phyloP scores from a whole-genome alignment of 2,329 filamentous ascomycete genomes.

The Hypoxylon sp. region DNA sequence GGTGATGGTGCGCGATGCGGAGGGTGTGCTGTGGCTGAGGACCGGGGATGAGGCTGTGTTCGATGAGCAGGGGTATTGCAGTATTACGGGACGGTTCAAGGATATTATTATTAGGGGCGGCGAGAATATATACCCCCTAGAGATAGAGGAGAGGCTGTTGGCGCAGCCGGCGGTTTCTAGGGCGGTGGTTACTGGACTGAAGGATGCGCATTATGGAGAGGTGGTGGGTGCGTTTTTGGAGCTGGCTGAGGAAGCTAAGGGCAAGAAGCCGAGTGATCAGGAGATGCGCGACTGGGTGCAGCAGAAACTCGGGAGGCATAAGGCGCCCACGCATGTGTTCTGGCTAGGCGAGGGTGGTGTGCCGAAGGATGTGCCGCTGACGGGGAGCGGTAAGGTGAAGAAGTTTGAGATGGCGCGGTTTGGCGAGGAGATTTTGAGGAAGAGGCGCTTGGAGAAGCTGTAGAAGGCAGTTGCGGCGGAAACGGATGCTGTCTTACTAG shows the following conservation, averaged over 20 bases:
- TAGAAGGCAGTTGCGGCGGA: slow-evolving; percentile 46
- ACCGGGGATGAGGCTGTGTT: slow-evolving; percentile 80
- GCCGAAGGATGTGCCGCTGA: slow-evolving; percentile 71
- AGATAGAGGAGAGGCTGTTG: slow-evolving; percentile 81
- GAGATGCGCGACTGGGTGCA: slow-evolving; percentile 75
- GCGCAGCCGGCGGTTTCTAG: slow-evolving; percentile 72
- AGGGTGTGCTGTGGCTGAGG: slow-evolving; percentile 72
- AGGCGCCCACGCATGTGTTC: slow-evolving; percentile 81
- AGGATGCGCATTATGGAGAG: slow-evolving; percentile 80
- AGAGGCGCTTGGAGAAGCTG: slow-evolving; percentile 63
- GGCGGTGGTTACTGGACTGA: slow-evolving; percentile 79
- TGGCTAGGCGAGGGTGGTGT: slow-evolving; percentile 77
- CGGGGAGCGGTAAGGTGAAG: slow-evolving; percentile 80
- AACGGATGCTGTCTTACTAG: too few relatives aligned
- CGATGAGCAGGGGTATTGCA: slow-evolving; percentile 78
- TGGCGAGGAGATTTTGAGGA: slow-evolving; percentile 68
- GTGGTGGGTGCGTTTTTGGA: slow-evolving; percentile 77
- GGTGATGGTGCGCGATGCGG: slow-evolving; percentile 67
- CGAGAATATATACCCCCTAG: slow-evolving; percentile 81
- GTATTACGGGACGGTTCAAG: slow-evolving; percentile 82
- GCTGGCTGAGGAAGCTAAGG: slow-evolving; percentile 53
- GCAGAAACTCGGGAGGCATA: slow-evolving; percentile 73
- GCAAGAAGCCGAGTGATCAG: slow-evolving; percentile 61
- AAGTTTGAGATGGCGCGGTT: slow-evolving; percentile 75
- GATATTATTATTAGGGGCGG: slow-evolving; percentile 84